Conservation (phyloP, 371 early-diverging fungal genomes). For the Furculomyces boomerangus region DNA sequence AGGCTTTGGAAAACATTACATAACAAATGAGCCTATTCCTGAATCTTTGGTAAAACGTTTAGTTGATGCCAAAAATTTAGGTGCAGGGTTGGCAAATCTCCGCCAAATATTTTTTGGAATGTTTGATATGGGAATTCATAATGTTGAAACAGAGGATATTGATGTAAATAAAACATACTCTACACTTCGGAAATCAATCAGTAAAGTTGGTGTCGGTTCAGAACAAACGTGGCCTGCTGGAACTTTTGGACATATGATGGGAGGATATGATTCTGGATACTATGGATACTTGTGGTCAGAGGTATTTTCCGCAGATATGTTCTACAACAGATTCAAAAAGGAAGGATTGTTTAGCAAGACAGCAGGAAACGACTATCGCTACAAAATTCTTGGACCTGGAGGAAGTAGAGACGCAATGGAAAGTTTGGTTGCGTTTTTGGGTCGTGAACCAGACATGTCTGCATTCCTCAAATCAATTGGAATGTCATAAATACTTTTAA, state of each 20-base stretch:
- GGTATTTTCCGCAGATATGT: constrained; percentile 77
- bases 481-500: neutral
- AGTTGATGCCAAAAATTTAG: constrained; percentile 50
- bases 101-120: constrained; percentile 62
- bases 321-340: constrained; percentile 44
- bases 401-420: constrained; percentile 57
- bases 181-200: constrained; percentile 39
- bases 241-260: constrained; percentile 55
- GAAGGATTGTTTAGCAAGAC: constrained; percentile 28
- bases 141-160: constrained; percentile 21
- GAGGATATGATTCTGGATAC: constrained; percentile 66
- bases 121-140: constrained; percentile 56
- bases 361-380: constrained; percentile 40
- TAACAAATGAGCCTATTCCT: constrained; percentile 47
- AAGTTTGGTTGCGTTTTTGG: constrained; percentile 51
- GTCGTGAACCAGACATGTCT: constrained; percentile 59
- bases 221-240: constrained; percentile 17
- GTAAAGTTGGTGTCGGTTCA: constrained; percentile 26
- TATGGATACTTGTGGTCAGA: constrained; percentile 63
- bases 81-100: constrained; percentile 48
- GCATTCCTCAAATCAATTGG: constrained; percentile 41
- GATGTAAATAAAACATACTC: constrained; percentile 38
- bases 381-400: constrained; percentile 45
- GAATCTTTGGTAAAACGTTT: constrained; percentile 47
- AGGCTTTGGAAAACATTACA: constrained; percentile 47